Evolutionary conservation across 2,329 filamentous ascomycete genomes (phyloP).

Genomic region (Neocatenulostroma microsporum): DNA sequence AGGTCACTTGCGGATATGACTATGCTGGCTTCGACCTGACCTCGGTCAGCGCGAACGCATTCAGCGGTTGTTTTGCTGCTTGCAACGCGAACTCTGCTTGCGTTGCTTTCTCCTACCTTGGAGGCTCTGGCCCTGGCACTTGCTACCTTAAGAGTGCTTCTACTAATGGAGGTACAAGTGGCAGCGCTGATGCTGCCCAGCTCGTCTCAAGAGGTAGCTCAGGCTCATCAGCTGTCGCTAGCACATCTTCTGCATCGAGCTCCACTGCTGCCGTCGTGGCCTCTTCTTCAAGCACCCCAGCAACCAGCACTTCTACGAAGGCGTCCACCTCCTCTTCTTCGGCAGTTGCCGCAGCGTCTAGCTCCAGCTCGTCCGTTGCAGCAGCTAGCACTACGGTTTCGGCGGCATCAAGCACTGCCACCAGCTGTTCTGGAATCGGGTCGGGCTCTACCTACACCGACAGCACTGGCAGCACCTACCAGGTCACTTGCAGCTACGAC

Average conservation of each 20-base stretch:
- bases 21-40: slow-evolving; percentile 5
- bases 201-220: slow-evolving; percentile 1
- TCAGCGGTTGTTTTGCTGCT: slow-evolving; percentile 8
- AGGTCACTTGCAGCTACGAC: slow-evolving; percentile 4
- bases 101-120: slow-evolving; percentile 14
- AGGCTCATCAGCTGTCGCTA: background rate
- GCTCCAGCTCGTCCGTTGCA: too few relatives aligned
- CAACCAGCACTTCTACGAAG: too few relatives aligned
- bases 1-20: slow-evolving; percentile 2
- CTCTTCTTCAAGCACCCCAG: background rate
- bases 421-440: background rate
- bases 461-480: slow-evolving; percentile 1
- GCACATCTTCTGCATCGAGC: background rate
- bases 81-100: slow-evolving; percentile 14
- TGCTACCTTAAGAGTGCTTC: slow-evolving; percentile 14
- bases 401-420: background rate
- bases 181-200: slow-evolving; percentile 2
- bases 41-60: background rate
- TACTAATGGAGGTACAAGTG: background rate
- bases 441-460: slow-evolving; percentile 3
- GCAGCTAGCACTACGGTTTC: too few relatives aligned
- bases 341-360: too few relatives aligned
- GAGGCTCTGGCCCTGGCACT: slow-evolving; percentile 10
- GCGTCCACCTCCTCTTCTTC: too few relatives aligned
- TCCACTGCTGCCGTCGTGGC: background rate